Evolutionary conservation across 345 rosid species (phyloP), one percentile per base, ranked within the genome.

Genomic region (Jatropha curcas): DNA sequence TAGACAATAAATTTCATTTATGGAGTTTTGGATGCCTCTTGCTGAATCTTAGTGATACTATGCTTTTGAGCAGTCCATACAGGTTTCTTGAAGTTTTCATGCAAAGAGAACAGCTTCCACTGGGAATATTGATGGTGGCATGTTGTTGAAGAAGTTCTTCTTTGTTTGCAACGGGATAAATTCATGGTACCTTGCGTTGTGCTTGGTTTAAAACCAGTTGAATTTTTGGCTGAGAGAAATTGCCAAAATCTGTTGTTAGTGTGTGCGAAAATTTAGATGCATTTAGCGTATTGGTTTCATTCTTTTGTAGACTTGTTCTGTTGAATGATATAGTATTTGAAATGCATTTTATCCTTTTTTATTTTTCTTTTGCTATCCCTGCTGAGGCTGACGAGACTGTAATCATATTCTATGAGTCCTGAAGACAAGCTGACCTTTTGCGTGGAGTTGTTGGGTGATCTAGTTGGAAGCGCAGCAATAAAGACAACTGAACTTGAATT

Each of bases 11-110:
- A 69, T 20, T 68, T 6, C 22, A 17, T 67, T 19, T 20, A 16
- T 31, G 4, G n/a, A 30, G 43, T 51, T 67, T 51, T 53, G 14
- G 28, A 10, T 67, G 22, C 33, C 16, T 28, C 58, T 41, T 16
- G 22, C 7, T 24, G 2, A 68, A 27, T 46, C 13, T 41, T 41
- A 7, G 11, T 41, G 45, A 41, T 41, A 7, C 45, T 41, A 8
- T 41, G 45, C 45, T 1, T 39, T 39, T 17, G 6, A 22, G 75
- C 60, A 76, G 43, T 43, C 51, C 2, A 27, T 59, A 22, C 67
- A 53, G 72, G 68, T 68, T 63, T 22, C 35, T 7, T 58, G 50
- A 11, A 60, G 70, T 13, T 71, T 27, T 52, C 63, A 41, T 20
- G 3, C 53, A 48, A 48, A 48, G 53, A 50, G 28, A 62, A 60